Percentiles rank a stretch among this genome's conserved stretches.
These are phyloP conservation scores for Diaporthe citriasiana DNA, from an alignment of 2,329 filamentous ascomycete genomes.

Conservation along the genomic window DNA sequence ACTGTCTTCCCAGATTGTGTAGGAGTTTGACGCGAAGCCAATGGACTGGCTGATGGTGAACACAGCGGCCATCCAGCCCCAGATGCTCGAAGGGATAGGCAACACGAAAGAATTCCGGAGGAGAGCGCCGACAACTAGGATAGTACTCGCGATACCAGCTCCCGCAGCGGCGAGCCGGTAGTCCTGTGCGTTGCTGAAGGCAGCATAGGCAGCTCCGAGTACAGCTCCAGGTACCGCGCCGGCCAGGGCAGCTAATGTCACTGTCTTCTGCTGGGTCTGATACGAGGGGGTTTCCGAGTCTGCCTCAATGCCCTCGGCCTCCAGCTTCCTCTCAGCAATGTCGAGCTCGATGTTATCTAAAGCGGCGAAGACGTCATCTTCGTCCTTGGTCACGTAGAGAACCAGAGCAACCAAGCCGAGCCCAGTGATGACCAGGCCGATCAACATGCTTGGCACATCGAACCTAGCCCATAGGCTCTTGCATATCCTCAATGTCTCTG, in stretches of 20 bases:
- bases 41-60: conserved; percentile 90
- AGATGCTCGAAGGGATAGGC: conserved; percentile 80
- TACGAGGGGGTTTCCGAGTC: conserved; percentile 51
- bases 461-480: conserved; percentile 93
- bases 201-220: conserved; percentile 50
- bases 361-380: conserved; percentile 67
- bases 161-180: conserved; percentile 58
- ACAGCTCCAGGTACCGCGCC: conserved; percentile 53
- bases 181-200: conserved; percentile 55
- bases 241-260: conserved; percentile 55
- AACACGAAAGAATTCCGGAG: conserved; percentile 58
- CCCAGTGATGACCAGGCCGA: conserved; percentile 80
- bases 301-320: conserved; percentile 58
- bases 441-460: conserved; percentile 86
- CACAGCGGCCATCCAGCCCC: conserved; percentile 88
- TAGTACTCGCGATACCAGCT: conserved; percentile 61
- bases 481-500: conserved; percentile 82
- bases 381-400: conserved; percentile 76
- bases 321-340: conserved; percentile 69
- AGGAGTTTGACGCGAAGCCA: conserved; percentile 97
- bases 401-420: conserved; percentile 77
- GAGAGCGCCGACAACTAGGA: conserved; percentile 58
- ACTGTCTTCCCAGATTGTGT: conserved; percentile 98
- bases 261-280: conserved; percentile 55
- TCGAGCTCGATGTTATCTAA: conserved; percentile 71